Evolutionary conservation across 1,284 basidiomycete genomes (phyloP).

Genomic region (Ceratobasidium sp.): DNA sequence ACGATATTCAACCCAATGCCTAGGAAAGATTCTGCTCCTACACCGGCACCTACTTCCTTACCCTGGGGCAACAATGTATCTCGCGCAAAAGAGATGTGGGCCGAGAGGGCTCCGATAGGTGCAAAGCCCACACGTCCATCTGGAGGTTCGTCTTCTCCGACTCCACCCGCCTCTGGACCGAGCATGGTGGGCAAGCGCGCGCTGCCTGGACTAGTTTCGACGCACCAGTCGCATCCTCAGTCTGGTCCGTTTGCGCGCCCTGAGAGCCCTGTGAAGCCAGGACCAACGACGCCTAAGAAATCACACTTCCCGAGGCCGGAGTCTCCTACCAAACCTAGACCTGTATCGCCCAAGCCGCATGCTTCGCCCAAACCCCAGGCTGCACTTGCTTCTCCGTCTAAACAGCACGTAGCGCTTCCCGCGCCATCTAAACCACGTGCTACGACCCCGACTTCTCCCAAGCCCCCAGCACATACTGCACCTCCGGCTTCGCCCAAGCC

Average conservation of each 20-base stretch:
- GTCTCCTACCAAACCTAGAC: neutral
- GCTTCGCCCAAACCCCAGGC: slow-evolving; percentile 21
- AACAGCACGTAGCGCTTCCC: too few relatives aligned
- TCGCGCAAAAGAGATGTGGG: slow-evolving; percentile 41
- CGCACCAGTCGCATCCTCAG: slow-evolving; percentile 33
- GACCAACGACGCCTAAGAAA: too few relatives aligned
- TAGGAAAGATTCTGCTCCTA: neutral
- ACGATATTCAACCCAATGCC: slow-evolving; percentile 20
- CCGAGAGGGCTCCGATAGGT: slow-evolving; percentile 34
- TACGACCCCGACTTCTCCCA: slow-evolving; percentile 27
- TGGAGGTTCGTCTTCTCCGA: neutral
- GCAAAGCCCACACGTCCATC: slow-evolving; percentile 32
- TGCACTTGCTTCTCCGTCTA: too few relatives aligned
- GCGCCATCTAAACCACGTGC: too few relatives aligned
- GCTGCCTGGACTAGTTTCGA: slow-evolving; percentile 56
- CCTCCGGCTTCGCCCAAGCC: slow-evolving; percentile 5
- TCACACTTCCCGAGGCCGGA: neutral
- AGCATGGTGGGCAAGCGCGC: slow-evolving; percentile 51
- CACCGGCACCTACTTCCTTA: too few relatives aligned
- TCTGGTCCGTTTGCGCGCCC: slow-evolving; percentile 44
- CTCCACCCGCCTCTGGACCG: slow-evolving; percentile 1
- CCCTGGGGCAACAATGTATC: slow-evolving; percentile 37
- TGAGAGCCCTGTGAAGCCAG: neutral
- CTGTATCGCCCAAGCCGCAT: too few relatives aligned
- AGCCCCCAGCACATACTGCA: neutral